phyloP scores from a whole-genome alignment of 2,329 filamentous ascomycete species.

The Colletotrichum sp. region DNA sequence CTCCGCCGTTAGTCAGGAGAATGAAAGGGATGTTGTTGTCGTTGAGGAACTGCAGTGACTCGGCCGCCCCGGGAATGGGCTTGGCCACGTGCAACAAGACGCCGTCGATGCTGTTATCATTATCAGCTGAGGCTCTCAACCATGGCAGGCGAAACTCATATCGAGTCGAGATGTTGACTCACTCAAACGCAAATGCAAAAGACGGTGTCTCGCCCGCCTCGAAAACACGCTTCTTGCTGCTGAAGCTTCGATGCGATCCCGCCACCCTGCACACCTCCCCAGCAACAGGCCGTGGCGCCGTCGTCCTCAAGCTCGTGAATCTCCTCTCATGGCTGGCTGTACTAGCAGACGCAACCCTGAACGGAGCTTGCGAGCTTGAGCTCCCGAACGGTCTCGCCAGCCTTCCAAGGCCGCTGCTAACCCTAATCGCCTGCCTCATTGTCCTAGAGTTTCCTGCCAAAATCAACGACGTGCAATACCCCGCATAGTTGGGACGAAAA shows the following conservation, averaged over 20 bases:
- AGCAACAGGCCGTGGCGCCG: neutral
- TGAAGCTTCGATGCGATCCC: neutral
- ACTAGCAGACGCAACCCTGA: neutral
- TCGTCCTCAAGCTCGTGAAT: neutral
- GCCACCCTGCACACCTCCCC: neutral
- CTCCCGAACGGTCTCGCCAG: slow-evolving; percentile 3
- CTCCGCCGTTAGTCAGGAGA: slow-evolving; percentile 93
- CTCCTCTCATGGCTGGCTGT: neutral
- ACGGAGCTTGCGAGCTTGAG: neutral
- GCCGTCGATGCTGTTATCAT: slow-evolving; percentile 74
- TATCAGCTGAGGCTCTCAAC: neutral
- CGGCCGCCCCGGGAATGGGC: slow-evolving; percentile 78
- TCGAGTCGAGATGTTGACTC: slow-evolving; percentile 17
- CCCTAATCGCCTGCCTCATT: slow-evolving; percentile 3
- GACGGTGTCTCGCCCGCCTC: slow-evolving; percentile 27
- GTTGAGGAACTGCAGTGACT: slow-evolving; percentile 77
- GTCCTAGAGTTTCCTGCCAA: neutral
- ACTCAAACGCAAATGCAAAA: slow-evolving; percentile 46
- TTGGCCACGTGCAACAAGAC: slow-evolving; percentile 87
- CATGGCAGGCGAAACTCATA: neutral
- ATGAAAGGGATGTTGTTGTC: slow-evolving; percentile 85
- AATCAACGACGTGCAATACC: neutral
- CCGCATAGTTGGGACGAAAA: neutral
- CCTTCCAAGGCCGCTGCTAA: neutral
- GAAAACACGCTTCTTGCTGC: slow-evolving; percentile 20